Conservation (phyloP, 352 stramenopile genomes). For the Phytophthora lateralis region DNA sequence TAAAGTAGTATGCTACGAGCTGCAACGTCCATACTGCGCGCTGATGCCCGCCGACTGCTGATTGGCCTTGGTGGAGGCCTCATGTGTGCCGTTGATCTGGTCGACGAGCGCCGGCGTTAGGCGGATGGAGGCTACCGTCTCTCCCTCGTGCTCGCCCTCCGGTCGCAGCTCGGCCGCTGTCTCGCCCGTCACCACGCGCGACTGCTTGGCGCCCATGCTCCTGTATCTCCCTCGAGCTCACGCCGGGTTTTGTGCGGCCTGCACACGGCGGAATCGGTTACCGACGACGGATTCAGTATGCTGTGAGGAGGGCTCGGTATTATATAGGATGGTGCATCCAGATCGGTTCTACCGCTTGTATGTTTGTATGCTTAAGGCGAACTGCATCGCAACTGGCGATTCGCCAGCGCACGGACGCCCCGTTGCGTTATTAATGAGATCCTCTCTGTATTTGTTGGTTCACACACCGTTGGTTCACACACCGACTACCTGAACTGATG, state of each 20-base stretch:
- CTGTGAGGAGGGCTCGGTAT: not conserved
- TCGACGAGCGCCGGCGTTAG: constrained; percentile 73
- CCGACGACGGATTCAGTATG: constrained; percentile 1
- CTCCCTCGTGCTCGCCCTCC: constrained; percentile 46
- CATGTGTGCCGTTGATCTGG: constrained; percentile 66
- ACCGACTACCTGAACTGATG: not conserved
- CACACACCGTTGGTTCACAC: too few relatives aligned
- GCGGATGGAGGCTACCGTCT: constrained; percentile 59
- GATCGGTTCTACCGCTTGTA: not conserved
- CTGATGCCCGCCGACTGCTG: constrained; percentile 27
- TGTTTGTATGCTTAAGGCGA: not conserved
- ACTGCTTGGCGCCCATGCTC: constrained; percentile 81
- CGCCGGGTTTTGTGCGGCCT: constrained; percentile 33
- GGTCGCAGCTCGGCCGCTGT: constrained; percentile 56
- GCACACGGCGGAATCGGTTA: constrained; percentile 16
- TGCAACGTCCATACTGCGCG: constrained; percentile 44
- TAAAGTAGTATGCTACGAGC: constrained; percentile 1
- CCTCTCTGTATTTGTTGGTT: too few relatives aligned
- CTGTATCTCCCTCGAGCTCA: constrained; percentile 30
- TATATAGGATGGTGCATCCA: not conserved
- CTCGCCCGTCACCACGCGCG: constrained; percentile 71
- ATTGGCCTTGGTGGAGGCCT: constrained; percentile 19
- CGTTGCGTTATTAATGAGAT: too few relatives aligned
- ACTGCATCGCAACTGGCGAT: too few relatives aligned
- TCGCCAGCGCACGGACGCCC: too few relatives aligned